phyloP scores from a whole-genome alignment of 2,329 filamentous ascomycete species.

The Huntiella abstrusa region DNA sequence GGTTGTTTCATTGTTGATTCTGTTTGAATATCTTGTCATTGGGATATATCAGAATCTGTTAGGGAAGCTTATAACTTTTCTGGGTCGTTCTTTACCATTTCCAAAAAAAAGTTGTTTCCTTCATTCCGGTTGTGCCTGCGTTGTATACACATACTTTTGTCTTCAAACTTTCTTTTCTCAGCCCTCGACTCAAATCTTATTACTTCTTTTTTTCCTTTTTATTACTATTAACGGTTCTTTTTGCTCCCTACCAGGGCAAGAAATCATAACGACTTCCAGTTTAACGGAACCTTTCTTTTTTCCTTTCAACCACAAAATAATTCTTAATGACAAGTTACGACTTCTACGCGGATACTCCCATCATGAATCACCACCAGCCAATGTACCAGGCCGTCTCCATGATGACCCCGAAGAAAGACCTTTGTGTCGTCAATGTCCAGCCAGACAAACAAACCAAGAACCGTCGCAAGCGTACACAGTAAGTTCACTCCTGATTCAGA shows the following conservation, averaged over 20 bases:
- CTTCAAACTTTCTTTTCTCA: conserved; percentile 6
- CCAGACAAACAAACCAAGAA: conserved; percentile 13
- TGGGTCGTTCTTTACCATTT: conserved; percentile 7
- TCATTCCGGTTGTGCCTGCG: not conserved
- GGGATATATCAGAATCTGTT: no score
- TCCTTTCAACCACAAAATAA: conserved; percentile 3
- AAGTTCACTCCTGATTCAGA: conserved; percentile 1
- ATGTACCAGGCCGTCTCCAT: conserved; percentile 5
- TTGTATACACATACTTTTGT: conserved; percentile 2
- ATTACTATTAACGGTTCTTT: not conserved
- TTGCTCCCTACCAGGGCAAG: not conserved
- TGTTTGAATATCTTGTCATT: not conserved
- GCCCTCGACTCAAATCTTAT: not conserved
- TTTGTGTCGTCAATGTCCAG: conserved; percentile 12
- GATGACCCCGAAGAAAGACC: conserved; percentile 10
- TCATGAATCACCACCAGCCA: conserved; percentile 8
- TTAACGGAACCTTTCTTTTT: conserved; percentile 3
- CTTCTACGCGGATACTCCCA: conserved; percentile 1
- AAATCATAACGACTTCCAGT: not conserved
- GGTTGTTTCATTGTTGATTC: not conserved
- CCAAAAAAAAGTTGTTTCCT: not conserved
- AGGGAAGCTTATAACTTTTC: not conserved
- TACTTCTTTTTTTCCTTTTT: no score
- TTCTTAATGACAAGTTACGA: conserved; percentile 12
- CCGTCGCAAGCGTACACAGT: conserved; percentile 13